Percentiles rank a stretch among this genome's conserved stretches.
Conservation (phyloP, 371 early-diverging fungal species). For the Ordospora pajunii region DNA sequence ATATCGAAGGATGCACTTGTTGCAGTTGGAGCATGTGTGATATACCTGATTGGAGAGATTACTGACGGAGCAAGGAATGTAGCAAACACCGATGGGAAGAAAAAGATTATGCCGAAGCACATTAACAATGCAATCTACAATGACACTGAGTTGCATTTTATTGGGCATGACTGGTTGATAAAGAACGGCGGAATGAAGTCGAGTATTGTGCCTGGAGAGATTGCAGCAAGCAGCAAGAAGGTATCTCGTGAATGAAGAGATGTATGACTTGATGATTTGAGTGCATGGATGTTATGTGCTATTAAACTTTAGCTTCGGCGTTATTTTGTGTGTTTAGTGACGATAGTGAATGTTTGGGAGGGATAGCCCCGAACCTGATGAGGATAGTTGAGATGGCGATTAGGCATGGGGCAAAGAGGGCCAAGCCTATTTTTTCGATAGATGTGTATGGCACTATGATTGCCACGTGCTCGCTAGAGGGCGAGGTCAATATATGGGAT, state of each 20-base stretch:
- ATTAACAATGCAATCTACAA: slow-evolving; percentile 56
- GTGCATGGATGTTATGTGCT: background rate
- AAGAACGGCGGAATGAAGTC: slow-evolving; percentile 55
- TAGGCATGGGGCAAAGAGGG: slow-evolving; percentile 31
- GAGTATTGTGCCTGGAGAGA: background rate
- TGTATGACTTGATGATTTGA: background rate
- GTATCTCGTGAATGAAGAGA: background rate
- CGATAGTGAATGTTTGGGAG: background rate
- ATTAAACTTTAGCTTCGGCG: background rate
- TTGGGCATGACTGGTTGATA: slow-evolving; percentile 56
- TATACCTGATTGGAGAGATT: slow-evolving; percentile 59
- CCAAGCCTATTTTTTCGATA: slow-evolving; percentile 45
- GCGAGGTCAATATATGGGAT: slow-evolving; percentile 48
- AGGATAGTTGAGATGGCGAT: slow-evolving; percentile 19
- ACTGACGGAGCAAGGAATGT: slow-evolving; percentile 56
- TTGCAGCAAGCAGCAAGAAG: slow-evolving; percentile 12
- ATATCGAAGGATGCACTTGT: slow-evolving; percentile 55
- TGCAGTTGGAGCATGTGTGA: slow-evolving; percentile 49
- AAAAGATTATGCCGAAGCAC: slow-evolving; percentile 62
- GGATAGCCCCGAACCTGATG: slow-evolving; percentile 24
- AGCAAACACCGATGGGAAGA: slow-evolving; percentile 59
- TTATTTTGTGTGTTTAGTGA: background rate
- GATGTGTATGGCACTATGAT: background rate
- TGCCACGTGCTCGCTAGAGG: slow-evolving; percentile 22
- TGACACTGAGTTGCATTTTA: slow-evolving; percentile 55